These are phyloP conservation scores for Candida railenensis DNA, from an alignment of 805 yeast species.

Conservation along the genomic window DNA sequence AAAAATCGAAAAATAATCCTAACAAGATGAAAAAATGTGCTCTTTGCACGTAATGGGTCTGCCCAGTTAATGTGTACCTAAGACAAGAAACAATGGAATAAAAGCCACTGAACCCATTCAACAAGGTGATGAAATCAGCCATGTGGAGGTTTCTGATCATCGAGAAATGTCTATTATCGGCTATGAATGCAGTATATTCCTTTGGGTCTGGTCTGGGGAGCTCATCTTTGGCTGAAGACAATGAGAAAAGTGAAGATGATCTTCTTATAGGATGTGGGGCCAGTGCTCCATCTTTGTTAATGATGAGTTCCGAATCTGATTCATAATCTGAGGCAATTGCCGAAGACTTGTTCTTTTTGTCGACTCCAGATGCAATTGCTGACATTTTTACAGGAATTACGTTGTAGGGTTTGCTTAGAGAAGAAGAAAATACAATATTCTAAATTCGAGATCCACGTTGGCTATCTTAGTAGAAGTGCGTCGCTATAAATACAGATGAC, in stretches of 20 bases:
- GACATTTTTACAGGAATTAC: slow-evolving; percentile 1
- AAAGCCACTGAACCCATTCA: slow-evolving; percentile 93
- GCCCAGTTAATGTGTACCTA: slow-evolving; percentile 71
- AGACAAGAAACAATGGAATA: slow-evolving; percentile 85
- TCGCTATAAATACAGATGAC: background rate
- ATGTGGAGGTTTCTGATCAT: slow-evolving; percentile 84
- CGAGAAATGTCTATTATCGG: slow-evolving; percentile 82
- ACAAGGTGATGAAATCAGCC: slow-evolving; percentile 94
- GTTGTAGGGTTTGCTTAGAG: background rate
- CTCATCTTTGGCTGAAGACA: slow-evolving; percentile 47
- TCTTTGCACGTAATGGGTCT: slow-evolving; percentile 71
- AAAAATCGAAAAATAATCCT: slow-evolving; percentile 93
- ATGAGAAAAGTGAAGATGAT: slow-evolving; percentile 47
- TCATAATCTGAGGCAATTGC: slow-evolving; percentile 40
- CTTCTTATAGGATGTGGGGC: slow-evolving; percentile 37
- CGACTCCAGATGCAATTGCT: slow-evolving; percentile 2
- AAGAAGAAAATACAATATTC: too few species aligned
- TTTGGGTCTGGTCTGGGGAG: slow-evolving; percentile 75
- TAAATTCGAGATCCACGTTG: too few species aligned
- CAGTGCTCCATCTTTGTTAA: slow-evolving; percentile 8
- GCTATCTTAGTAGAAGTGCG: too few species aligned
- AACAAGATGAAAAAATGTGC: slow-evolving; percentile 88
- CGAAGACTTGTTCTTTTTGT: slow-evolving; percentile 20
- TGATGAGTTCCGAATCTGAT: slow-evolving; percentile 24
- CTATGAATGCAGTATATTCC: slow-evolving; percentile 76